phyloP scores from a whole-genome alignment of 2,329 filamentous ascomycete species.

The Colletotrichum spinosum region DNA sequence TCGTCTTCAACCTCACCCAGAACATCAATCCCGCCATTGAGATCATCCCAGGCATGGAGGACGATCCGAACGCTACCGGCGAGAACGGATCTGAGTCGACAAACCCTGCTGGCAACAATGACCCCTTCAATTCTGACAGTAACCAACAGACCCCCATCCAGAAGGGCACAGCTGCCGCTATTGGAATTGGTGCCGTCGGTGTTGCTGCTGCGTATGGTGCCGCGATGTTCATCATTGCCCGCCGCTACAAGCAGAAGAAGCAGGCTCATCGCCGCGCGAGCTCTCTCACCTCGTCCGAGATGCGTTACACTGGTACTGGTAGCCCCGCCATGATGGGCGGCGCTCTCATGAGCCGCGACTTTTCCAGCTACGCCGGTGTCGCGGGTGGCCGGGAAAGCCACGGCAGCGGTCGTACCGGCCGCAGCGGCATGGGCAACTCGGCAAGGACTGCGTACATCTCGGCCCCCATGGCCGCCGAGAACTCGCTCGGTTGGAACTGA shows the following conservation, averaged over 20 bases:
- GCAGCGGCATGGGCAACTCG: conserved; percentile 64
- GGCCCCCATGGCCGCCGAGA: conserved; percentile 90
- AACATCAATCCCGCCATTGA: conserved; percentile 89
- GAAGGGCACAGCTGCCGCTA: conserved; percentile 72
- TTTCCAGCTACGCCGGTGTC: conserved; percentile 65
- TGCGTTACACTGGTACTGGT: conserved; percentile 60
- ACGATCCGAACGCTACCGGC: conserved; percentile 52
- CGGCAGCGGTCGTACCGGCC: conserved; percentile 68
- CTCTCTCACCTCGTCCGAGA: conserved; percentile 73
- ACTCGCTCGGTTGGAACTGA: conserved; percentile 96
- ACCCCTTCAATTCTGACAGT: conserved; percentile 55
- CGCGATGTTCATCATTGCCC: conserved; percentile 93
- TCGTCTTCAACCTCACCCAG: conserved; percentile 78
- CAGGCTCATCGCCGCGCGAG: conserved; percentile 80
- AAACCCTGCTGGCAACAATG: conserved; percentile 50
- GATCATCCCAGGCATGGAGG: conserved; percentile 63
- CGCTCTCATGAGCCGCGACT: conserved; percentile 69
- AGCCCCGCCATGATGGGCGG: conserved; percentile 78
- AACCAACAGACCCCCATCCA: conserved; percentile 68
- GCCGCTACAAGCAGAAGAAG: conserved; percentile 89
- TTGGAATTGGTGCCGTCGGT: conserved; percentile 81
- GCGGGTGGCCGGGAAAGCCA: conserved; percentile 68
- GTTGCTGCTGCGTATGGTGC: conserved; percentile 90
- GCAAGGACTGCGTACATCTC: conserved; percentile 78
- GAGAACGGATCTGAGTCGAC: conserved; percentile 50